Percentiles rank a stretch among this genome's conserved stretches.
Conservation (phyloP, 2,329 filamentous ascomycete species). For the Ophiocordyceps camponoti-floridani region DNA sequence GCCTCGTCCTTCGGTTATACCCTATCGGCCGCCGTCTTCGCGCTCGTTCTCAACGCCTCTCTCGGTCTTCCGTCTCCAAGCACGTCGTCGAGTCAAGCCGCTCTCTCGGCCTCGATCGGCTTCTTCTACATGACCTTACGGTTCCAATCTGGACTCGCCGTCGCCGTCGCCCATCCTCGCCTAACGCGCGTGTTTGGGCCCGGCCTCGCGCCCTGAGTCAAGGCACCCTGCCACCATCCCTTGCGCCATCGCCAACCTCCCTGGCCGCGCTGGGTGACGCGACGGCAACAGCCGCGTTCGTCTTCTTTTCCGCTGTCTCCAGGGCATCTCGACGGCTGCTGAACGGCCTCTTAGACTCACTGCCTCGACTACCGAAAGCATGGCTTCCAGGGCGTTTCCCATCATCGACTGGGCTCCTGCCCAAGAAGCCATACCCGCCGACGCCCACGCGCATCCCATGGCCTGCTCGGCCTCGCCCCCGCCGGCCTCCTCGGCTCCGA, state of each 20-base stretch:
- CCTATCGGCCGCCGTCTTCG: no score
- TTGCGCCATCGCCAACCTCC: not conserved
- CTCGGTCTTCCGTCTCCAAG: no score
- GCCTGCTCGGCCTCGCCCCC: not conserved
- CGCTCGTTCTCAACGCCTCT: no score
- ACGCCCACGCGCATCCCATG: slow-evolving; percentile 19
- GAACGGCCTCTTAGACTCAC: not conserved
- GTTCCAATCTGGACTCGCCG: not conserved
- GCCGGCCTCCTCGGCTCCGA: slow-evolving; percentile 2
- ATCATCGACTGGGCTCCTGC: slow-evolving; percentile 22
- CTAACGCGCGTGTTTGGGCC: not conserved
- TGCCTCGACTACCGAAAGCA: slow-evolving; percentile 2
- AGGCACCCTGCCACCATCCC: not conserved
- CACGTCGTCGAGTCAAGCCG: not conserved
- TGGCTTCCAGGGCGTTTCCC: slow-evolving; percentile 20
- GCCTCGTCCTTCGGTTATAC: no score
- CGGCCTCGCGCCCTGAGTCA: not conserved
- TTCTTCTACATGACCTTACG: not conserved
- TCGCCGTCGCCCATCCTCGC: not conserved
- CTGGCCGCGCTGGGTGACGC: not conserved
- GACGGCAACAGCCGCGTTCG: not conserved
- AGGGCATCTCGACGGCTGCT: not conserved
- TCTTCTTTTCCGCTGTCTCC: not conserved
- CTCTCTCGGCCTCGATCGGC: not conserved
- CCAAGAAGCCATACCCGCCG: slow-evolving; percentile 18